These are phyloP conservation scores for Hericium coralloides DNA, from an alignment of 768 basidiomycete genomes.

Conservation along the genomic window DNA sequence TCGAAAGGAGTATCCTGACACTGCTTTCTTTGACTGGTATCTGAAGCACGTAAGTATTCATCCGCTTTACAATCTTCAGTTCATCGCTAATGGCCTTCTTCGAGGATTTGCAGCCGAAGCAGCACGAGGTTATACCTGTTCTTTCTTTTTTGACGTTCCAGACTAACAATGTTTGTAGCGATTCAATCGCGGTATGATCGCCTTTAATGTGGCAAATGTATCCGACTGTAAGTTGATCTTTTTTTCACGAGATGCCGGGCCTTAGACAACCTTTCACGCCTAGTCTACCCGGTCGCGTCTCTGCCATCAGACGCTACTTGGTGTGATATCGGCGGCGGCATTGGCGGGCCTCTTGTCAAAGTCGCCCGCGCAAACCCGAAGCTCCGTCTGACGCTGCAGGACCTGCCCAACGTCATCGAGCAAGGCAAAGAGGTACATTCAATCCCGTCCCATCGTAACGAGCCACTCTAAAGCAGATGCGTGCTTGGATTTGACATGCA, in stretches of 20 bases:
- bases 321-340: conserved; percentile 25
- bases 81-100: neutral
- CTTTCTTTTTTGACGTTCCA: neutral
- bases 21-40: conserved; percentile 1
- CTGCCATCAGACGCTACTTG: conserved; percentile 14
- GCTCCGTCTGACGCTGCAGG: conserved; percentile 22
- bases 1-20: neutral
- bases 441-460: neutral
- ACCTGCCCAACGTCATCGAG: conserved; percentile 23
- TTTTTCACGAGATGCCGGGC: too few relatives aligned
- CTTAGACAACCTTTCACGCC: neutral
- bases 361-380: conserved; percentile 20
- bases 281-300: conserved; percentile 22
- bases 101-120: neutral
- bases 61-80: neutral
- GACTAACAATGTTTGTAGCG: neutral
- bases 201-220: neutral
- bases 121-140: neutral
- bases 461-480: neutral
- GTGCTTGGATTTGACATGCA: neutral
- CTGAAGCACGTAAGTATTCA: neutral
- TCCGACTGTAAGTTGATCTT: neutral
- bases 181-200: neutral
- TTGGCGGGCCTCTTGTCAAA: conserved; percentile 19
- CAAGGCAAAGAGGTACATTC: conserved; percentile 21